phyloP scores from a whole-genome alignment of 2,329 filamentous ascomycete genomes.

The Sporothrix protearum region DNA sequence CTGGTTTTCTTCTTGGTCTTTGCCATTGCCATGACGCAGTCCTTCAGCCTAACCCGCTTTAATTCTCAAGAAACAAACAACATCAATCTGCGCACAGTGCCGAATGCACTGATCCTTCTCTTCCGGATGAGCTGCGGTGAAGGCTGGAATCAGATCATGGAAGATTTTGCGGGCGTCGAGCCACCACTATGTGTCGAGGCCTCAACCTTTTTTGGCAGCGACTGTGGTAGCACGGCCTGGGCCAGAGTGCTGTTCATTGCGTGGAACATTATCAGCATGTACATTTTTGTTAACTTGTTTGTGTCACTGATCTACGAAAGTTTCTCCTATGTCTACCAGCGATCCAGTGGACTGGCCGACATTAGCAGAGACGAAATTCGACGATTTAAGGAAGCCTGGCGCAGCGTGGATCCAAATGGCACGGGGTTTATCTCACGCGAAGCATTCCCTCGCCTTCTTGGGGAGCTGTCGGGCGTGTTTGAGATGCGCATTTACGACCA shows the following conservation, averaged over 20 bases:
- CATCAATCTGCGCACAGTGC: constrained; percentile 88
- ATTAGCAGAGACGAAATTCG: constrained; percentile 92
- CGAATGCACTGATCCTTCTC: constrained; percentile 86
- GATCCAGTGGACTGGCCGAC: constrained; percentile 85
- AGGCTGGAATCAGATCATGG: constrained; percentile 96
- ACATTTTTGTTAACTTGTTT: constrained; percentile 97
- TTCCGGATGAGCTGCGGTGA: constrained; percentile 93
- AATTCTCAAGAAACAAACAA: constrained; percentile 68
- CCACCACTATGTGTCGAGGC: constrained; percentile 76
- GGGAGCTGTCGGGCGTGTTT: constrained; percentile 90
- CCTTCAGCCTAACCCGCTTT: constrained; percentile 91
- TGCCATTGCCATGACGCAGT: constrained; percentile 92
- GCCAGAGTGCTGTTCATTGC: constrained; percentile 84
- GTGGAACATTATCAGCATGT: constrained; percentile 99
- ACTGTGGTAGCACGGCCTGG: constrained; percentile 90
- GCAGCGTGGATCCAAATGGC: constrained; percentile 86
- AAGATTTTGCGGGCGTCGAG: constrained; percentile 79
- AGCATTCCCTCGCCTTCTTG: constrained; percentile 79
- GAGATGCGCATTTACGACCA: constrained; percentile 95
- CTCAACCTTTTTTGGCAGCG: constrained; percentile 73
- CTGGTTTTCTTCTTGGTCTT: constrained; percentile 95
- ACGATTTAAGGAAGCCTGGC: constrained; percentile 97
- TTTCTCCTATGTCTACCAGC: constrained; percentile 98
- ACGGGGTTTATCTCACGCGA: constrained; percentile 89
- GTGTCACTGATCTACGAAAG: constrained; percentile 99